These are phyloP conservation scores for Boletus mariae DNA, from an alignment of 1,284 basidiomycete genomes.

Conservation along the genomic window DNA sequence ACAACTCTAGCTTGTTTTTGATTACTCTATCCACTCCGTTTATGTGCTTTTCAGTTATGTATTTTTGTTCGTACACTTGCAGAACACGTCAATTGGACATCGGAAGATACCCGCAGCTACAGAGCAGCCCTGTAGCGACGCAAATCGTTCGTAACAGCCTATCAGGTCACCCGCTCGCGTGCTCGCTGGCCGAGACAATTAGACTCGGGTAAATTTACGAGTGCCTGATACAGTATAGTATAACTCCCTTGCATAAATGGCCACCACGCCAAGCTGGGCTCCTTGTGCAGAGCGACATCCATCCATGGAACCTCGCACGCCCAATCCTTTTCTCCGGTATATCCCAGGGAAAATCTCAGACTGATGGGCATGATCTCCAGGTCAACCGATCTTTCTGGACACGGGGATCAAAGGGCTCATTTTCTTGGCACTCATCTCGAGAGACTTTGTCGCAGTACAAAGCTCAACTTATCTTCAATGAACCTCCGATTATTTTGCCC, in stretches of 20 bases:
- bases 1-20: conserved; percentile 32
- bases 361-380: background rate
- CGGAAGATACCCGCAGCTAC: background rate
- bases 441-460: background rate
- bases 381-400: background rate
- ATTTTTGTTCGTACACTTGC: conserved; percentile 31
- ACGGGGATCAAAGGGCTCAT: background rate
- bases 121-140: too few relatives aligned
- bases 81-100: conserved; percentile 22
- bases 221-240: too few relatives aligned
- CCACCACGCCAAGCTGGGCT: conserved; percentile 65
- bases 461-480: background rate
- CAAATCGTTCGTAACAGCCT: too few relatives aligned
- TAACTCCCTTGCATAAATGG: conserved; percentile 5
- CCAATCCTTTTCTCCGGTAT: background rate
- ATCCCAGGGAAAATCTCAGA: background rate
- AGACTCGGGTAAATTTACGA: too few relatives aligned
- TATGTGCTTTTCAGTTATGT: conserved; percentile 40
- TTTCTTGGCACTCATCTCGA: background rate
- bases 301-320: background rate
- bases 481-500: background rate
- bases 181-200: too few relatives aligned
- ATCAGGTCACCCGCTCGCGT: too few relatives aligned
- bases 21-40: conserved; percentile 36
- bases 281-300: conserved; percentile 19